Evolutionary conservation across 1,284 basidiomycete species (phyloP).

Genomic region (Trametes sp.): DNA sequence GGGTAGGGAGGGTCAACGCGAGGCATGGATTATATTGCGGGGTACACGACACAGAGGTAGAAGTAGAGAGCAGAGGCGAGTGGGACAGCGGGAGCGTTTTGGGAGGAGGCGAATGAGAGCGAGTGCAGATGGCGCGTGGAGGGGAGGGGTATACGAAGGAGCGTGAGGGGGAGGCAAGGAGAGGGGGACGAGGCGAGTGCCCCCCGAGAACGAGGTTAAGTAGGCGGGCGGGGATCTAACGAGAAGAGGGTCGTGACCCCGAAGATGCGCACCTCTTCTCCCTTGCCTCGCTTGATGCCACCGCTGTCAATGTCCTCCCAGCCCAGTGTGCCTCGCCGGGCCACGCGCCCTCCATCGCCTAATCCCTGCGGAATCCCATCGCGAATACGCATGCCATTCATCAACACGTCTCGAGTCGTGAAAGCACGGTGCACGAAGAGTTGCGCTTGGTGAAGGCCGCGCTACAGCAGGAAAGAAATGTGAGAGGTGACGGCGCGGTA

Average conservation of each 20-base stretch:
- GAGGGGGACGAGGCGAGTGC: background rate
- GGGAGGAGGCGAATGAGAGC: background rate
- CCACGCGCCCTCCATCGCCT: background rate
- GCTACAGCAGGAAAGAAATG: too few relatives aligned
- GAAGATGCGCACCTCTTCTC: constrained; percentile 19
- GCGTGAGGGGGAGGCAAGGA: constrained; percentile 2
- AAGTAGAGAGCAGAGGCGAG: background rate
- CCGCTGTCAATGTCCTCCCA: constrained; percentile 6
- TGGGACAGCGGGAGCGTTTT: background rate
- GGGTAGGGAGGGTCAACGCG: constrained; percentile 20
- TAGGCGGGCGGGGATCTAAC: constrained; percentile 8
- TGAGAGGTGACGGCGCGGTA: too few relatives aligned
- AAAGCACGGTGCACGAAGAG: background rate
- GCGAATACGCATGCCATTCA: background rate
- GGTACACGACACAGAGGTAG: background rate
- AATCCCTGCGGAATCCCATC: background rate
- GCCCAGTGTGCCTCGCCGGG: background rate
- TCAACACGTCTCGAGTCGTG: background rate
- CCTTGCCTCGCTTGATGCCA: constrained; percentile 8
- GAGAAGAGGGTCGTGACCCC: constrained; percentile 12
- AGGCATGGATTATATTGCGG: constrained; percentile 20
- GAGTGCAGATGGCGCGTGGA: background rate
- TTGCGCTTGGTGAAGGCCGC: too few relatives aligned
- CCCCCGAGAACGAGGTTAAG: constrained; percentile 4
- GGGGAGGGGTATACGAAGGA: background rate